Conservation (phyloP, 345 rosid species). For the Passiflora organensis region DNA sequence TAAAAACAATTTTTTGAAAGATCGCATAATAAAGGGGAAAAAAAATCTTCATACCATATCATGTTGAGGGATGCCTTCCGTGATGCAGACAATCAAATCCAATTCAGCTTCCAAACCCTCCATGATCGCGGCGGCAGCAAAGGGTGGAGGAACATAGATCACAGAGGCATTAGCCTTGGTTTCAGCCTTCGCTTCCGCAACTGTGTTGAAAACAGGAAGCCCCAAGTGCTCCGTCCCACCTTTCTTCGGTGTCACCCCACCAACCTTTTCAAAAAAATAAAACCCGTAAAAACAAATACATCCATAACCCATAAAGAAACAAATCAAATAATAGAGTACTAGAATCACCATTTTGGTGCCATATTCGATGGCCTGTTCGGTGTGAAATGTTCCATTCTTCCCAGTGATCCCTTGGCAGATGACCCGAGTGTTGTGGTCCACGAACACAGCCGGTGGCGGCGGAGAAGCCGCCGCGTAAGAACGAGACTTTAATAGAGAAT, state of each 20-base stretch:
- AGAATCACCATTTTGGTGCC: slow-evolving; percentile 83
- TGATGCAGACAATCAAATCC: slow-evolving; percentile 87
- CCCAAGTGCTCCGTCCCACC: slow-evolving; percentile 98
- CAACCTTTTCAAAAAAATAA: slow-evolving; percentile 46
- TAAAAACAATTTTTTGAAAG: neutral
- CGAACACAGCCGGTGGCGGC: slow-evolving; percentile 77
- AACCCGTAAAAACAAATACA: neutral
- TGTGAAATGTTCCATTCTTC: slow-evolving; percentile 86
- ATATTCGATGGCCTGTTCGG: slow-evolving; percentile 95
- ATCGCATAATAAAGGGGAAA: neutral
- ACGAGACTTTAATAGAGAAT: slow-evolving; percentile 29
- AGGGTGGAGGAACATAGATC: slow-evolving; percentile 91
- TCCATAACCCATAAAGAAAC: neutral
- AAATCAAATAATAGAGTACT: neutral
- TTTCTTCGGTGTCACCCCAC: slow-evolving; percentile 96
- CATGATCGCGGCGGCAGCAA: slow-evolving; percentile 96
- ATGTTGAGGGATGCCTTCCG: slow-evolving; percentile 96
- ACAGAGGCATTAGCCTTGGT: slow-evolving; percentile 95
- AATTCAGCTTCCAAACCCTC: slow-evolving; percentile 89
- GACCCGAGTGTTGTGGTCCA: slow-evolving; percentile 82
- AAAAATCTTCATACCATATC: slow-evolving; percentile 58
- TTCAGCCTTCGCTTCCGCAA: slow-evolving; percentile 95
- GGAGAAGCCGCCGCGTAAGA: slow-evolving; percentile 50
- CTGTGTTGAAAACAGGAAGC: slow-evolving; percentile 84
- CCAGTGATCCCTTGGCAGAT: slow-evolving; percentile 98